Evolutionary conservation across 345 rosid genomes (phyloP).

Genomic region (thale cress (Arabidopsis thaliana)): DNA sequence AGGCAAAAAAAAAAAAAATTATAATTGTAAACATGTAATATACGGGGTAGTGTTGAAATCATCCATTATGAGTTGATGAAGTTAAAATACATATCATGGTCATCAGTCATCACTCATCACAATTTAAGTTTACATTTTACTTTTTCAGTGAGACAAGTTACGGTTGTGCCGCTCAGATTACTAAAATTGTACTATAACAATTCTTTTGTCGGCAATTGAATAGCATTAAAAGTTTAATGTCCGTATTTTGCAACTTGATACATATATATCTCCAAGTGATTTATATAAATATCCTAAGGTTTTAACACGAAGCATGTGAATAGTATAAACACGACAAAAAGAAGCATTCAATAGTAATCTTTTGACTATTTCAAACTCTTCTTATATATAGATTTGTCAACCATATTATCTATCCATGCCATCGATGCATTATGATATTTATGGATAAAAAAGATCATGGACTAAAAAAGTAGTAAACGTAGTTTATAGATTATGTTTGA

Average conservation of each 20-base stretch:
- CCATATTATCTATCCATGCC: conserved; percentile 21
- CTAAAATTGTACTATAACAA: not conserved
- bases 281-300: not conserved
- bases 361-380: conserved; percentile 29
- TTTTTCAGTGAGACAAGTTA: not conserved
- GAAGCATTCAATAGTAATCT: conserved; percentile 18
- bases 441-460: not conserved
- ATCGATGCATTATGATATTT: not conserved
- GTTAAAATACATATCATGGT: not conserved
- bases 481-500: not conserved
- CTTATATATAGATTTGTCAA: not conserved
- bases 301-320: conserved; percentile 19
- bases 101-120: not conserved
- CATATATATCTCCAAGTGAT: not conserved
- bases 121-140: not conserved
- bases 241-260: not conserved
- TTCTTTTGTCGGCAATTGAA: conserved; percentile 1
- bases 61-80: too few species aligned
- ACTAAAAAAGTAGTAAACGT: not conserved
- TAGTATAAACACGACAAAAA: conserved; percentile 22
- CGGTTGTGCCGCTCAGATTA: not conserved
- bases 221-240: not conserved
- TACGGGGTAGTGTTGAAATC: too few species aligned
- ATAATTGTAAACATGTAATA: too few species aligned
- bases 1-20: too few species aligned